Evolutionary conservation across 495 filamentous ascomycete genomes (phyloP), one percentile per base, ranked within the genome.

Genomic region (Penicillium flavigenum): DNA sequence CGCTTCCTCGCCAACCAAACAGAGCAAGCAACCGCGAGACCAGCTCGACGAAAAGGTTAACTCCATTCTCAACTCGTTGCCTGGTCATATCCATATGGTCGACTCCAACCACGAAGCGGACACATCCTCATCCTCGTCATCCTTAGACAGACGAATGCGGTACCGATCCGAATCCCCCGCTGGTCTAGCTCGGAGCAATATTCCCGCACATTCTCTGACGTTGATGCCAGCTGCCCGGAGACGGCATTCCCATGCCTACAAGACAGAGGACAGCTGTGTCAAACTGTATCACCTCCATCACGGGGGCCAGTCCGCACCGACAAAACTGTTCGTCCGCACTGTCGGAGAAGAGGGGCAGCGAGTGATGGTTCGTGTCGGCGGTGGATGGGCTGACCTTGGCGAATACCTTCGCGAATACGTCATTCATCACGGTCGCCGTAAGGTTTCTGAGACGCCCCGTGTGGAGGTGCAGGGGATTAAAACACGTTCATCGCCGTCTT

Each of bases 301-400:
- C 34, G 81, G 84, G 41, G 89, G 87, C 6, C 89, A 89, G 44
- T 84, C 91, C 57, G 81, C 87, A 26, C 94, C 94, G 0, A 92
- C 94, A 60, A 97, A 96, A 70, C 82, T 98, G 2, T 94, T 93
- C 66, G 91, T 98, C 26, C 88, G 94, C 1, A 85, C 91, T 14
- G 91, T 98, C 1, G 94, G 94, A 36, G 90, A 95, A 69, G 79
- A 84, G 29, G 87, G 88, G n/a, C 91, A 96, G 69, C 84, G 94
- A 27, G 92, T 98, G 44, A 97, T 98, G 92, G 95, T 97, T 9
- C 88, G 94, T 54, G 91, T 98, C 20, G 94, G 94, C 16, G 94
- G 94, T 56, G 94, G 94, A 36, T 98, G 94, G 94, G 89, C 91
- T 14, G 94, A 98, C 67, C 76, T 98, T 22, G 91, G 87, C 26